Evolutionary conservation across 305 asterid species (phyloP), one percentile per base, ranked within the genome.

Genomic region (Fraxinus platypoda): DNA sequence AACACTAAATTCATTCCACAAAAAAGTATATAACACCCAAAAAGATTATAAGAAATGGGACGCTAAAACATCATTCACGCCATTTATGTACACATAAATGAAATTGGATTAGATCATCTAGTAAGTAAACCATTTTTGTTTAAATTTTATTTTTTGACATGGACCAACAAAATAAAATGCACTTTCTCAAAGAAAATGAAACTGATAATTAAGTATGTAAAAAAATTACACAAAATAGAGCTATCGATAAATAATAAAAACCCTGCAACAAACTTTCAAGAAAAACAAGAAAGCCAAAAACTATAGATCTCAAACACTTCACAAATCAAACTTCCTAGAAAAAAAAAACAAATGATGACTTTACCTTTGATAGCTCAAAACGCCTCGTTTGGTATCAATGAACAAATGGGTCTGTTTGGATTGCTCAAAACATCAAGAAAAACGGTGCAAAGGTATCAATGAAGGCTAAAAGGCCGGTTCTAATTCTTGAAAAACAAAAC

Each of bases 281-380:
- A 11, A 52, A 30, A 43, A 64, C 2, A 38, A 59, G 9, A 34
- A 70, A 70, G 8, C 52, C 17, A 46, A 84, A 77, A 49, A 33
- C 8, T 77, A 74, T 87, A 89, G 89, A 52, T 52, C 62, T 83
- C 87, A 75, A 84, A 59, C 83, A 35, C 82, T 33, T 8, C n/a
- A 7, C 73, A 57, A 62, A 77, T 57, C 57, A 46, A 46, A 46
- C 57, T 46, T 46, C 57, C 57, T 13, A 3, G 13, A 38, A 74
- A 28, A 80, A 12, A 12, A 78, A 74, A n/a, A 82, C 35, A 79
- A 41, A 75, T 75, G 80, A 84, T 87, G 41, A 83, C 79, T 75
- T 78, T 80, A 90, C 91, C 92, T 89, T 86, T 70, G 80, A 80
- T 81, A 46, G 57, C 62, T 80, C 74, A 80, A 84, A 83, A 78